phyloP scores from a whole-genome alignment of 1,284 basidiomycete species.

The Chalciporus piperatoides region DNA sequence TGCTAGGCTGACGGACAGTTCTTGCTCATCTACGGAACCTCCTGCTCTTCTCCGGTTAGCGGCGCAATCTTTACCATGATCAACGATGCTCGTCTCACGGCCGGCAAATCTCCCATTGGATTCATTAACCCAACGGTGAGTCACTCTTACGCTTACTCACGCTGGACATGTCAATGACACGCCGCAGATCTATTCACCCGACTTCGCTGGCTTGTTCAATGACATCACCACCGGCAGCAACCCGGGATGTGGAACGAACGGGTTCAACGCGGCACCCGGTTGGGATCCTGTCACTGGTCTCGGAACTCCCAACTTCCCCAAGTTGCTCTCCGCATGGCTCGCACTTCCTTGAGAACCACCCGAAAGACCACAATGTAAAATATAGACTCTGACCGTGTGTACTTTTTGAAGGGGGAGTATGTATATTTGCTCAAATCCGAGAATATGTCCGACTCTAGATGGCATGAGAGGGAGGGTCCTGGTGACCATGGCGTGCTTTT shows the following conservation, averaged over 20 bases:
- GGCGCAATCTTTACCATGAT: constrained; percentile 42
- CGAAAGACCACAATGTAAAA: neutral
- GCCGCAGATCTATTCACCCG: constrained; percentile 21
- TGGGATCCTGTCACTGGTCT: constrained; percentile 42
- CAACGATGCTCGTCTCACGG: constrained; percentile 42
- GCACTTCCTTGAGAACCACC: constrained; percentile 14
- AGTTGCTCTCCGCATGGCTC: constrained; percentile 22
- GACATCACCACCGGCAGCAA: constrained; percentile 42
- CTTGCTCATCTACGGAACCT: constrained; percentile 36
- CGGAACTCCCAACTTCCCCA: constrained; percentile 32
- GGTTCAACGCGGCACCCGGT: constrained; percentile 32
- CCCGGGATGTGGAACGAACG: constrained; percentile 36
- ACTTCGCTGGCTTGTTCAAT: constrained; percentile 29
- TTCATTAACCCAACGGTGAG: constrained; percentile 36
- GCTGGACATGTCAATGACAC: neutral
- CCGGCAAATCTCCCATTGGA: constrained; percentile 37
- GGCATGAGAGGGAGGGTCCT: neutral
- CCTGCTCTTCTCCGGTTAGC: constrained; percentile 38
- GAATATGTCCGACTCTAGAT: neutral
- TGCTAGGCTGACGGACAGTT: constrained; percentile 34
- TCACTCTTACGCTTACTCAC: neutral
- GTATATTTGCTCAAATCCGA: neutral
- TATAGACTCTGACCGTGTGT: neutral
- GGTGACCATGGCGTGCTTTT: neutral
- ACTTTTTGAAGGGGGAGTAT: neutral